Evolutionary conservation across 495 filamentous ascomycete genomes (phyloP).

Genomic region (Saxophila tyrrhenica): DNA sequence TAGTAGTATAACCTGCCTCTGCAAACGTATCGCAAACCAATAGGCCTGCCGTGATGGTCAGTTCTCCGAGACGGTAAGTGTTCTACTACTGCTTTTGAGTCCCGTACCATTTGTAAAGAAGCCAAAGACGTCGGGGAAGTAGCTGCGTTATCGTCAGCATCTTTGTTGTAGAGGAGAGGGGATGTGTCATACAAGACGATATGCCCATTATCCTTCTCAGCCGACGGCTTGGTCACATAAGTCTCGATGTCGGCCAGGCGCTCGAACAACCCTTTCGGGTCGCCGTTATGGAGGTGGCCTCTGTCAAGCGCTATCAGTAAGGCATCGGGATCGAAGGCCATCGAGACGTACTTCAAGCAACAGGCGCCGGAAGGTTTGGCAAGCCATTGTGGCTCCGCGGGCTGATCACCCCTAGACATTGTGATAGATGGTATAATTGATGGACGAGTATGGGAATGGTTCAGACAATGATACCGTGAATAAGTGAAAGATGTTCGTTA

Average conservation of each 20-base stretch:
- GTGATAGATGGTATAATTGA: too few species aligned
- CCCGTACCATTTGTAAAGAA: slow-evolving; percentile 1
- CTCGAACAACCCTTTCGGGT: background rate
- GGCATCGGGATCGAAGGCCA: too few species aligned
- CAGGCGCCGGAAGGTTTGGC: background rate
- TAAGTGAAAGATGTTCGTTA: too few species aligned
- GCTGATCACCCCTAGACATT: background rate
- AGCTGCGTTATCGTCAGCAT: background rate
- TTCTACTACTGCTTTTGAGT: too few species aligned
- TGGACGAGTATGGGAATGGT: too few species aligned
- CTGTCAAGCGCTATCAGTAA: too few species aligned
- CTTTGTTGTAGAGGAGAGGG: too few species aligned
- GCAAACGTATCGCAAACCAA: background rate
- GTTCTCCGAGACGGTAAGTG: too few species aligned
- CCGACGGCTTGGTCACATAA: background rate
- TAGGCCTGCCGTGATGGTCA: too few species aligned
- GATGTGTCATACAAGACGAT: background rate
- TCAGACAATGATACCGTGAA: too few species aligned
- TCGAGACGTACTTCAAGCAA: too few species aligned
- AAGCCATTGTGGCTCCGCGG: background rate
- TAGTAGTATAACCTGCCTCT: background rate
- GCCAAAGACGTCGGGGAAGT: slow-evolving; percentile 1
- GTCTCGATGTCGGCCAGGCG: background rate
- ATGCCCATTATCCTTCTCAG: background rate
- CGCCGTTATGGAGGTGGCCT: background rate